Evolutionary conservation across 768 basidiomycete species (phyloP), one percentile per base, ranked within the genome.

Genomic region (Pleurotus citrinopileatus): DNA sequence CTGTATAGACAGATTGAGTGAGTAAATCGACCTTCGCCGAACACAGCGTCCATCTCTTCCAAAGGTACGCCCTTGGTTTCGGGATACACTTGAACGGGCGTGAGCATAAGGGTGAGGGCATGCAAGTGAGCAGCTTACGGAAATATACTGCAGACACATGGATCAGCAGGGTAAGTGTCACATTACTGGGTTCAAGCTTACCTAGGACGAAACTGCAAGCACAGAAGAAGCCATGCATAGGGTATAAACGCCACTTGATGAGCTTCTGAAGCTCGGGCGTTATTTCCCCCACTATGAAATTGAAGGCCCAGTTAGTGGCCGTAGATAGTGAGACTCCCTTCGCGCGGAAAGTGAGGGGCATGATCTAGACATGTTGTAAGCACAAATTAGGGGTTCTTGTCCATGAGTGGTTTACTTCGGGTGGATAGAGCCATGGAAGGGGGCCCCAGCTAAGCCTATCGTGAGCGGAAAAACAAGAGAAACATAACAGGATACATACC

Each of bases 281-380:
- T 25, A 83, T 76, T 66, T 90, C 88, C 27, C 94, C 94, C 36
- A 98, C 91, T 55, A 94, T 69, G 69, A 87, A 96, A 68, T 94
- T 94, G 76, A 91, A 91, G n/a, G 78, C 77, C 84, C 82, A 88
- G 61, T 89, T 90, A 6, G 91, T 95, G 12, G 93, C 93, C 3
- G 95, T 97, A 0, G 93, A 96, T 28, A 97, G 63, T 5, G 92
- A 95, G 20, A 97, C 94, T n/a, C 94, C 95, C 72, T 97, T 97
- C 9, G 93, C 94, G 34, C 96, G 83, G 62, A 95, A 82, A 15
- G 85, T 77, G 38, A 94, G 76, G 9, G 94, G 94, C 82, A 98
- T 87, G 66, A 98, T 96, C 87, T 89, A 58, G 20, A 23, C 28
- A n/a, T 42, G 38, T 23, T 48, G 54, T 57, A 48, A 46, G 55